These are phyloP conservation scores for Euryodendron excelsum DNA, from an alignment of 148 eudicot genomes.

Conservation along the genomic window DNA sequence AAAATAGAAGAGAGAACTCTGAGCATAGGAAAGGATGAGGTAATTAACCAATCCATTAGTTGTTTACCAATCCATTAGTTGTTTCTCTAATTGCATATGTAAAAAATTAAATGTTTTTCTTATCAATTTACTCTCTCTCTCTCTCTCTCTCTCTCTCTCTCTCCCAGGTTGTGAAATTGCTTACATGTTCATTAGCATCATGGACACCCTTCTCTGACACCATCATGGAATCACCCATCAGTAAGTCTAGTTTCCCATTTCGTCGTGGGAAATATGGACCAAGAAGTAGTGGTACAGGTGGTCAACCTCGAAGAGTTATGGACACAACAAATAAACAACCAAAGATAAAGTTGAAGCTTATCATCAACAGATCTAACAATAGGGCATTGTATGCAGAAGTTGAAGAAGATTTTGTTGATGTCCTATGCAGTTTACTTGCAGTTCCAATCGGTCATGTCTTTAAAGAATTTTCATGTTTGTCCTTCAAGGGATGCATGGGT, in stretches of 20 bases:
- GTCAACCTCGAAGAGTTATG: background rate
- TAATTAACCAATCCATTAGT: background rate
- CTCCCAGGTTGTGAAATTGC: slow-evolving; percentile 15
- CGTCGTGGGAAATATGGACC: background rate
- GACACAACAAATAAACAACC: background rate
- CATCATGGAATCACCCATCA: background rate
- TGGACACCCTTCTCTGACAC: slow-evolving; percentile 11
- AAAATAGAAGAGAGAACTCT: background rate
- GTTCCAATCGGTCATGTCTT: slow-evolving; percentile 15
- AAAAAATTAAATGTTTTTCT: background rate
- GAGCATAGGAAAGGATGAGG: slow-evolving; percentile 18
- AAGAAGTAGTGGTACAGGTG: background rate
- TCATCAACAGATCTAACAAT: background rate
- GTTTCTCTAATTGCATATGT: background rate
- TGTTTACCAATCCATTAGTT: no score
- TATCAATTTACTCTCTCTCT: background rate
- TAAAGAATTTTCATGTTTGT: background rate
- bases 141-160: background rate
- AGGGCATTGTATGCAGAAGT: slow-evolving; percentile 14
- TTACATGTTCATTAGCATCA: slow-evolving; percentile 12
- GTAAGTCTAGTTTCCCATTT: background rate
- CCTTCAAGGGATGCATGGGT: slow-evolving; percentile 14
- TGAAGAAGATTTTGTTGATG: slow-evolving; percentile 10
- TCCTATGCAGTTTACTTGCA: slow-evolving; percentile 14
- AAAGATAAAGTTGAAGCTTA: slow-evolving; percentile 14